A percentile compares a stretch with the other conserved stretches of the same genome.
phyloP scores from a whole-genome alignment of 2,329 filamentous ascomycete genomes.

The Nemania abortiva region DNA sequence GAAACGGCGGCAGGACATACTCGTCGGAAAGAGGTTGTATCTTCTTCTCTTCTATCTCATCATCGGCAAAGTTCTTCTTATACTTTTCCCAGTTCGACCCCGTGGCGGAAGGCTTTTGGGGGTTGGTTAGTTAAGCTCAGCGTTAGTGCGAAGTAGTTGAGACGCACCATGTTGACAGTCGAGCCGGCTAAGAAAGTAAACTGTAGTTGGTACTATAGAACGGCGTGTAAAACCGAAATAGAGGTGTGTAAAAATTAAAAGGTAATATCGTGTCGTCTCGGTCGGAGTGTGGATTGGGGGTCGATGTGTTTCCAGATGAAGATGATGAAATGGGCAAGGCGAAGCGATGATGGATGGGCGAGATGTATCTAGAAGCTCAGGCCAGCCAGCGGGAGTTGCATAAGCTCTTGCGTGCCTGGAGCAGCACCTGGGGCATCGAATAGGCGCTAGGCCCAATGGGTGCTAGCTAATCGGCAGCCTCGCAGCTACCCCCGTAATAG shows the following conservation, averaged over 20 bases:
- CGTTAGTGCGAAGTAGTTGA: constrained; percentile 10
- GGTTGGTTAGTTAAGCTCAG: constrained; percentile 42
- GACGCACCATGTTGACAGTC: constrained; percentile 47
- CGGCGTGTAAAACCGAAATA: not conserved
- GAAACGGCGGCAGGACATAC: constrained; percentile 65
- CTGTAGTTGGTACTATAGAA: not conserved
- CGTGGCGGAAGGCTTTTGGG: constrained; percentile 85
- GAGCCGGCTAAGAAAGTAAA: constrained; percentile 20
- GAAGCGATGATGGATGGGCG: not conserved
- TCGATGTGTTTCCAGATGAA: constrained; percentile 27
- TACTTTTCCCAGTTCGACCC: constrained; percentile 99
- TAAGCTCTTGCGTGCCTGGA: constrained; percentile 50
- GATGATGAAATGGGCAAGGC: constrained; percentile 24
- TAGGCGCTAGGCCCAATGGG: constrained; percentile 31
- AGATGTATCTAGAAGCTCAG: constrained; percentile 19
- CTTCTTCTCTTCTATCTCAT: constrained; percentile 99
- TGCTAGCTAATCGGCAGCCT: constrained; percentile 46
- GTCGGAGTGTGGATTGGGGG: constrained; percentile 13
- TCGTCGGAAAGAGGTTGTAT: constrained; percentile 97
- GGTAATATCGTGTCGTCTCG: not conserved
- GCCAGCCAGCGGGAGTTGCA: constrained; percentile 39
- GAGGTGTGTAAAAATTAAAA: not conserved
- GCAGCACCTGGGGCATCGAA: not conserved
- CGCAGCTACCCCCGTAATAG: constrained; percentile 48
- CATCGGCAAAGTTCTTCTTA: constrained; percentile 95